Conservation (phyloP, 2,329 filamentous ascomycete species). For the Venturiaceae sp. region DNA sequence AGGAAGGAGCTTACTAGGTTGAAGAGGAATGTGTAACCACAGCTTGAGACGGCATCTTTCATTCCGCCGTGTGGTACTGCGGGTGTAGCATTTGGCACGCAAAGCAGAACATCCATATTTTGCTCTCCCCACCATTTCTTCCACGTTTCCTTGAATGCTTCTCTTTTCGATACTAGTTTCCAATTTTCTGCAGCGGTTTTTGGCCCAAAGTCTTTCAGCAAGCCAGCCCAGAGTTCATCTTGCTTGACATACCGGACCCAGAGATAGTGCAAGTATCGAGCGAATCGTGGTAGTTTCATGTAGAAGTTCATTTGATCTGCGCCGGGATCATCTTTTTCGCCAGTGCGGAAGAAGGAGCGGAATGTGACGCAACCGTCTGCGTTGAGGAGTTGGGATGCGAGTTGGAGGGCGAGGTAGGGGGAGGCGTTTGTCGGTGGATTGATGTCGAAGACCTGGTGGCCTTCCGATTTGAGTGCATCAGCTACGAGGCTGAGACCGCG, state of each 20-base stretch:
- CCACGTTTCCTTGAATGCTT: slow-evolving; percentile 68
- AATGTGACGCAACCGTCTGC: slow-evolving; percentile 77
- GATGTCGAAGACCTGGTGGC: slow-evolving; percentile 63
- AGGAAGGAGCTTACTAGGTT: slow-evolving; percentile 54
- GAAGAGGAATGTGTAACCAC: slow-evolving; percentile 89
- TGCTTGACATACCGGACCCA: slow-evolving; percentile 77
- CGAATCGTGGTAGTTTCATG: slow-evolving; percentile 59
- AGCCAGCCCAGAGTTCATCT: slow-evolving; percentile 67
- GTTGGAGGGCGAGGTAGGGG: slow-evolving; percentile 63
- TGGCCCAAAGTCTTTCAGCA: slow-evolving; percentile 63
- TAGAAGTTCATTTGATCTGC: slow-evolving; percentile 65
- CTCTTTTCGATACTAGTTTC: slow-evolving; percentile 67
- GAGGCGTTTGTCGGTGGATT: slow-evolving; percentile 43
- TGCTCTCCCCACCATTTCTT: slow-evolving; percentile 69
- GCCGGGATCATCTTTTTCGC: slow-evolving; percentile 72
- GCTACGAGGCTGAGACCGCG: slow-evolving; percentile 66
- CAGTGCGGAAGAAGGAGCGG: slow-evolving; percentile 62
- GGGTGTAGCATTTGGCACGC: slow-evolving; percentile 82
- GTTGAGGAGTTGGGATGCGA: slow-evolving; percentile 74
- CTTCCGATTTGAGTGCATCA: slow-evolving; percentile 56
- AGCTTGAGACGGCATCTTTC: slow-evolving; percentile 74
- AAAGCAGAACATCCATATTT: slow-evolving; percentile 63
- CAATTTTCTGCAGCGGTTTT: slow-evolving; percentile 73
- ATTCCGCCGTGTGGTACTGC: slow-evolving; percentile 81
- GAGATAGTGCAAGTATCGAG: slow-evolving; percentile 80